Evolutionary conservation across 495 filamentous ascomycete genomes (phyloP), one percentile per base, ranked within the genome.

Genomic region (Cryomyces minteri): DNA sequence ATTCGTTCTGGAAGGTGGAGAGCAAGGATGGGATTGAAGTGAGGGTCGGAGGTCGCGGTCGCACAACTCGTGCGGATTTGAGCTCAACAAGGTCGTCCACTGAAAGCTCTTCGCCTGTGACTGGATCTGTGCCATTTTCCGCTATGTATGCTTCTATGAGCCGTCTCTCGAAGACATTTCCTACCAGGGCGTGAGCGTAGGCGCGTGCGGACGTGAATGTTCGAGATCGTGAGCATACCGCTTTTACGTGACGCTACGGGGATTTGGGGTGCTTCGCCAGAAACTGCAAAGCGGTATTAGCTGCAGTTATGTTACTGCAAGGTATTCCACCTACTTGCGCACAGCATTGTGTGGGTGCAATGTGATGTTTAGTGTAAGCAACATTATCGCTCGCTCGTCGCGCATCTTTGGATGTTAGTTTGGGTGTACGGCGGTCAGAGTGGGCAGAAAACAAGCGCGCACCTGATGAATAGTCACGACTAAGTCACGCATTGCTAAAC

Each of bases 21-120:
- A 98, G 82, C 28, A 98, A 72, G n/a, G 90, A 85, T 5, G 90
- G 90, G 50, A 98, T 92, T 29, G 90, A 96, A 40, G 90, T 96
- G 52, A 95, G 80, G 28, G 85, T 92, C 32, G 92, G 88, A 37
- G 90, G 90, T 57, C 92, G 76, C 41, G 90, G 88, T 49, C 80
- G 79, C 43, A 94, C 82, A 48, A 83, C 70, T 62, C 80, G 79
- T 47, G 79, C 69, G 32, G 83, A 74, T 66, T 88, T 86, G 58
- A 98, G 70, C 49, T 83, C 79, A 55, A 98, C 74, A 40, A 98
- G 71, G 58, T 96, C 90, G 41, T 93, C 84, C 43, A 68, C 62
- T 36, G 79, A 70, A n/a, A 95, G 72, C 39, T 88, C 83, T 59
- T 96, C 88, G 51, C 83, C 82, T 46, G 79, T 96, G 18, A 93